phyloP scores from a whole-genome alignment of 2,329 filamentous ascomycete genomes.

The Septoria linicola region DNA sequence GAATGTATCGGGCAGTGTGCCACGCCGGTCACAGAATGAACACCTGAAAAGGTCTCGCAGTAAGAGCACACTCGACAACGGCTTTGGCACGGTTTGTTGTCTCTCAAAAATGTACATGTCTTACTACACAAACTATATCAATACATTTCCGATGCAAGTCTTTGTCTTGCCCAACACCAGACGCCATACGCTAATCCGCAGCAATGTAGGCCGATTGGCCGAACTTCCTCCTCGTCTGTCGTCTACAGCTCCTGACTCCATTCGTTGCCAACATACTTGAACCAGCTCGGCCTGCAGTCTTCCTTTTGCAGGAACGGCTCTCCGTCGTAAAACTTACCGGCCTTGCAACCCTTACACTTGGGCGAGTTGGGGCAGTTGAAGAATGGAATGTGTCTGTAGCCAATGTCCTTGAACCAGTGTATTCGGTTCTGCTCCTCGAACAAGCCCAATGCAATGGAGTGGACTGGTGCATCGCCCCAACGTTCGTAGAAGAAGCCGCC shows the following conservation, averaged over 20 bases:
- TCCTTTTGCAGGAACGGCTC: constrained; percentile 82
- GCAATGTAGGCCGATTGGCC: constrained; percentile 6
- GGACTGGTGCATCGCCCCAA: constrained; percentile 97
- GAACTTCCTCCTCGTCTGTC: neutral
- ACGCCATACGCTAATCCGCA: constrained; percentile 18
- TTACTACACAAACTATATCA: neutral
- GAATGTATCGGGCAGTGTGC: too few relatives aligned
- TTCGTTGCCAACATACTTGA: constrained; percentile 78
- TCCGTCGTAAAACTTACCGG: constrained; percentile 85
- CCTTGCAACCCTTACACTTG: constrained; percentile 85
- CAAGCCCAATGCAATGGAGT: constrained; percentile 86
- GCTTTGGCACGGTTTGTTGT: too few relatives aligned
- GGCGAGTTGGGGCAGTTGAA: constrained; percentile 98
- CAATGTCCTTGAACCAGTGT: constrained; percentile 96
- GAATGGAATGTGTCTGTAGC: constrained; percentile 97
- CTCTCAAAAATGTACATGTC: neutral
- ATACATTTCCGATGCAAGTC: neutral
- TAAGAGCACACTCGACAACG: too few relatives aligned
- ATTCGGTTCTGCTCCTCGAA: constrained; percentile 90
- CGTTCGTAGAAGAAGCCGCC: constrained; percentile 98
- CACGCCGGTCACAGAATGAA: too few relatives aligned
- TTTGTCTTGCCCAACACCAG: constrained; percentile 10
- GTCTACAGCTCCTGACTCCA: constrained; percentile 5
- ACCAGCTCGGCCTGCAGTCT: constrained; percentile 95
- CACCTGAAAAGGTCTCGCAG: too few relatives aligned